phyloP scores from a whole-genome alignment of 2,329 filamentous ascomycete genomes.

The Cordyceps pruinosa region DNA sequence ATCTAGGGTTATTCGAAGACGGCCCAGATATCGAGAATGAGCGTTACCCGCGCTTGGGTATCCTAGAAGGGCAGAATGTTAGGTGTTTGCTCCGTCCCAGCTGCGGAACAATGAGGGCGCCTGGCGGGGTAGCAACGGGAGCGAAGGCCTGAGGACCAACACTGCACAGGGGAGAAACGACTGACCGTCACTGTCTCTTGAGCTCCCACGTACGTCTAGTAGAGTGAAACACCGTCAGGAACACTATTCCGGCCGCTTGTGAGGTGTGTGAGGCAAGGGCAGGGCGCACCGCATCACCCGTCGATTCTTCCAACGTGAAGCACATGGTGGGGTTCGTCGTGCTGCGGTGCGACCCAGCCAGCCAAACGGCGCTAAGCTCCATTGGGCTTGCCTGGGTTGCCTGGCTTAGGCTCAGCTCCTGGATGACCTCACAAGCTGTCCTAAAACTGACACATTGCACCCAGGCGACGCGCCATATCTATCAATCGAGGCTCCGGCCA shows the following conservation, averaged over 20 bases:
- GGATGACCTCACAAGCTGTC: constrained; percentile 11
- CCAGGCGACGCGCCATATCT: background rate
- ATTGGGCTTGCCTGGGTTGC: background rate
- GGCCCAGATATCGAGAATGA: no score
- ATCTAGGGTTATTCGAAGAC: background rate
- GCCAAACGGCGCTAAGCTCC: constrained; percentile 3
- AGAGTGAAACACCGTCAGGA: background rate
- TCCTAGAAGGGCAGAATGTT: background rate
- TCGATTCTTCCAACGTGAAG: background rate
- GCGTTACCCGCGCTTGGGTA: background rate
- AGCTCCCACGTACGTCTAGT: background rate
- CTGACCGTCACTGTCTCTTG: background rate
- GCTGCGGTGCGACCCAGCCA: background rate
- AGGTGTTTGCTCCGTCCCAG: background rate
- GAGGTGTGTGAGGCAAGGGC: background rate
- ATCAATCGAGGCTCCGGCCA: background rate
- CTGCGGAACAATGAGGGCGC: background rate
- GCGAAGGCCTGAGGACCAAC: background rate
- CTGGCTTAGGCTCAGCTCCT: background rate
- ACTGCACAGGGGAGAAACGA: background rate
- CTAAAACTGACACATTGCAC: constrained; percentile 8
- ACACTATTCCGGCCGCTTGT: background rate
- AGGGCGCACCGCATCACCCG: background rate
- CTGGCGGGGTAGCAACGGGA: constrained; percentile 8
- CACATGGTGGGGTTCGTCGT: constrained; percentile 5